phyloP scores from a whole-genome alignment of 208 protist genomes.

The Balamuthia mandrillaris region DNA sequence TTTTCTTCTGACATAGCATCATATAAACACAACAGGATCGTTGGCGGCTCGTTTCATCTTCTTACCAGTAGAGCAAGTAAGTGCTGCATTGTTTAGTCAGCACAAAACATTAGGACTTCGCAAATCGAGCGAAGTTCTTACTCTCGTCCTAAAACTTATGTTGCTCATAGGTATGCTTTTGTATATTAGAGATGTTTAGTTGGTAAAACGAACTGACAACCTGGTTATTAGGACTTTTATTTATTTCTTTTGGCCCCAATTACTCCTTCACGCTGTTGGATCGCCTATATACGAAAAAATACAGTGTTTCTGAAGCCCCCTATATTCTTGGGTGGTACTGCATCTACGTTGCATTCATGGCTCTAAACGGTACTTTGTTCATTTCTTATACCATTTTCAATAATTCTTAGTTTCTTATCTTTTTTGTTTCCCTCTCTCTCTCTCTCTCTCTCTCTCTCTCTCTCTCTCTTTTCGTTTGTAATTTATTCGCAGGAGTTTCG shows the following conservation, averaged over 20 bases:
- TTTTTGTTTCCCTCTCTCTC: too few species aligned
- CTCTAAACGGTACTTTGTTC: not conserved
- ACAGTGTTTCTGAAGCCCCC: not conserved
- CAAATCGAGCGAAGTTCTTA: not conserved
- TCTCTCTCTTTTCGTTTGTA: too few species aligned
- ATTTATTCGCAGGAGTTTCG: too few species aligned
- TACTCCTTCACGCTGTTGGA: constrained; percentile 4
- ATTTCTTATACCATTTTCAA: not conserved
- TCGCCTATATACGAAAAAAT: not conserved
- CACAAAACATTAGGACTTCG: not conserved
- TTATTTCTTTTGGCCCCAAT: not conserved
- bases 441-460: too few species aligned
- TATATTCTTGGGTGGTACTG: constrained; percentile 7
- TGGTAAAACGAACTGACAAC: not conserved
- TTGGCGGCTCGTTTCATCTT: not conserved
- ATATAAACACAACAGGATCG: not conserved
- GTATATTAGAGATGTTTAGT: not conserved
- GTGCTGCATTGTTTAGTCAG: not conserved
- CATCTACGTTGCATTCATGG: constrained; percentile 4
- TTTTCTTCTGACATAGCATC: not conserved
- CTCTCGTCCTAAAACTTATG: not conserved
- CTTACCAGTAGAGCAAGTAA: not conserved
- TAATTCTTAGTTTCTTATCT: not conserved
- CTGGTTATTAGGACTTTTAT: not conserved
- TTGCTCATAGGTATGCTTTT: not conserved